These are phyloP conservation scores for Carex scoparia DNA, from an alignment of 176 grass and related monocot genomes.

Conservation along the genomic window DNA sequence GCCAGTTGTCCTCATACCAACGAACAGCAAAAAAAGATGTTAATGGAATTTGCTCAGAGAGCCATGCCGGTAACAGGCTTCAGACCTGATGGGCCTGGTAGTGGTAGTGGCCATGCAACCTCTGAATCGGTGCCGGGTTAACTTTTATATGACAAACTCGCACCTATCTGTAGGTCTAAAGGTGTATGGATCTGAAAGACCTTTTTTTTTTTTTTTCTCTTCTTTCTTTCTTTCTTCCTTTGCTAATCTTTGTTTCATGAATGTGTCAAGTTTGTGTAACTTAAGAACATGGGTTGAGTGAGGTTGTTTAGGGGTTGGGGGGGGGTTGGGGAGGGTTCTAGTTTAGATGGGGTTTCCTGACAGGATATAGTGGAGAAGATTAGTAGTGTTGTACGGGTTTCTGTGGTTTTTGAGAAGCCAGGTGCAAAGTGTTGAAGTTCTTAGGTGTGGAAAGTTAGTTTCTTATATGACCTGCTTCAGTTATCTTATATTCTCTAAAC, in stretches of 20 bases:
- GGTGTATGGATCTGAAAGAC: not conserved
- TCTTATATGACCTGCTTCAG: slow-evolving; percentile 27
- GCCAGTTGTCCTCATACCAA: slow-evolving; percentile 95
- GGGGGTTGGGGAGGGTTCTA: not conserved
- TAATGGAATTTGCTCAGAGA: slow-evolving; percentile 86
- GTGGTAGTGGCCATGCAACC: slow-evolving; percentile 37
- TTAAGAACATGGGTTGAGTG: not conserved
- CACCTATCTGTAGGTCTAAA: not conserved
- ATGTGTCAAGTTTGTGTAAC: slow-evolving; percentile 7
- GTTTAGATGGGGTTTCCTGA: slow-evolving; percentile 24
- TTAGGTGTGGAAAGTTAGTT: slow-evolving; percentile 23
- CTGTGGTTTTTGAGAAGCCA: slow-evolving; percentile 32
- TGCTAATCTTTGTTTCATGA: slow-evolving; percentile 12
- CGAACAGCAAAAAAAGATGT: slow-evolving; percentile 71
- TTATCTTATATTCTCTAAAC: slow-evolving; percentile 9
- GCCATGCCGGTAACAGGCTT: slow-evolving; percentile 57
- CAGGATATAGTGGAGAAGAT: slow-evolving; percentile 15
- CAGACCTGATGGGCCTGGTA: slow-evolving; percentile 39
- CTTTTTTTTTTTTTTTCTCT: not conserved
- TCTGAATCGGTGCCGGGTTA: slow-evolving; percentile 84
- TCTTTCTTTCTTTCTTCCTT: not conserved
- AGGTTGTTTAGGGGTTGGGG: not conserved
- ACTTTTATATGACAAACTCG: slow-evolving; percentile 27
- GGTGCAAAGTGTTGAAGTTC: slow-evolving; percentile 8
- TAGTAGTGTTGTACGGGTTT: slow-evolving; percentile 26